These are phyloP conservation scores for Aquilaria agallochum DNA, from an alignment of 441 rosid species.

Conservation along the genomic window DNA sequence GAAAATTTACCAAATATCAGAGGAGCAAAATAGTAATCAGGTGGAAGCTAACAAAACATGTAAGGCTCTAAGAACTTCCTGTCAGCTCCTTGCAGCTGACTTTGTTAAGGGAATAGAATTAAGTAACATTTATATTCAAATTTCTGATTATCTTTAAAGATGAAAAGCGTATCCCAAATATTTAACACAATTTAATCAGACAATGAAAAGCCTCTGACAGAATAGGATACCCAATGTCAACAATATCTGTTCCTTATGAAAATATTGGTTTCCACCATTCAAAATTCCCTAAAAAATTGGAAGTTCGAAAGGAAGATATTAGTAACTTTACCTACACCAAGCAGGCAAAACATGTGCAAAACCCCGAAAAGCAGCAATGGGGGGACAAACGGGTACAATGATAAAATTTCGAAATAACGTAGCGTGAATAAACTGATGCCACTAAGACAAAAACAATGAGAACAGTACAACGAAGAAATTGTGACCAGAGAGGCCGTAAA, in stretches of 20 bases:
- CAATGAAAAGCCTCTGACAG: constrained; percentile 12
- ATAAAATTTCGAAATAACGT: no score
- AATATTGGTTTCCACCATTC: constrained; percentile 72
- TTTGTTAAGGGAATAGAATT: constrained; percentile 44
- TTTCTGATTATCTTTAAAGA: constrained; percentile 3
- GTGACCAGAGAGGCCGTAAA: no score
- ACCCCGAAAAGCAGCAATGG: no score
- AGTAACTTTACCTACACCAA: no score
- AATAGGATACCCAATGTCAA: constrained; percentile 76
- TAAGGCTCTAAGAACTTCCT: constrained; percentile 72
- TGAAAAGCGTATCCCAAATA: background rate
- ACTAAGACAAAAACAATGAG: no score
- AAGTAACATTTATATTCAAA: background rate
- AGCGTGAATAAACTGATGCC: no score
- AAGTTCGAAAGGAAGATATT: background rate
- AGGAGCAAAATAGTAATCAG: constrained; percentile 75
- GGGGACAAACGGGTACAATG: no score
- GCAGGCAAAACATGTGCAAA: no score
- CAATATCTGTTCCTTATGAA: constrained; percentile 54
- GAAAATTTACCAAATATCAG: constrained; percentile 67
- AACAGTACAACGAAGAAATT: no score
- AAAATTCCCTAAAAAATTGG: constrained; percentile 94
- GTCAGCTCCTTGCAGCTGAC: constrained; percentile 78
- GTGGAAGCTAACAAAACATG: constrained; percentile 91
- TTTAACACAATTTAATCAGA: background rate